These are phyloP conservation scores for Candida saitoana DNA, from an alignment of 805 yeast species.

Conservation along the genomic window DNA sequence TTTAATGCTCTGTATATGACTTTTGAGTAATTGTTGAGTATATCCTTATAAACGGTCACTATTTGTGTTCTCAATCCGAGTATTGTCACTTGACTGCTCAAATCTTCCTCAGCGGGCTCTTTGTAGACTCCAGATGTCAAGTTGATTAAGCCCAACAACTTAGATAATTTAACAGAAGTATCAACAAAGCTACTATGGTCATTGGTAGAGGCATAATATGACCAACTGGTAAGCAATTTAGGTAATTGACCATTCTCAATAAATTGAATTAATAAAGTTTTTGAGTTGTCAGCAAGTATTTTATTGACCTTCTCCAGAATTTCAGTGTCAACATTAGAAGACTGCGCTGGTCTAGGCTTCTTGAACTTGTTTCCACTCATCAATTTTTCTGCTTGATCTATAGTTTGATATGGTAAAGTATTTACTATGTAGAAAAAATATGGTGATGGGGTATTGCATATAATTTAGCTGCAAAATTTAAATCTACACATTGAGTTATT, in stretches of 20 bases:
- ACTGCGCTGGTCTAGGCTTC: slow-evolving; percentile 6
- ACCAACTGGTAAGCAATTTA: slow-evolving; percentile 38
- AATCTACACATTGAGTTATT: background rate
- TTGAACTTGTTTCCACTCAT: slow-evolving; percentile 9
- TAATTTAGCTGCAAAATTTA: slow-evolving; percentile 4
- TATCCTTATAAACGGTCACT: slow-evolving; percentile 42
- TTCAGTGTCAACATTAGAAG: slow-evolving; percentile 12
- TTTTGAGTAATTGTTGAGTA: slow-evolving; percentile 55
- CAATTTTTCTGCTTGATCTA: background rate
- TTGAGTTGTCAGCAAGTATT: slow-evolving; percentile 4
- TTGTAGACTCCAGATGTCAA: background rate
- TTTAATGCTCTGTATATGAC: slow-evolving; percentile 65
- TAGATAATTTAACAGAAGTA: slow-evolving; percentile 39
- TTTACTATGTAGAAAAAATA: background rate
- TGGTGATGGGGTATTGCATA: slow-evolving; percentile 4
- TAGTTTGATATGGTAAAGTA: background rate
- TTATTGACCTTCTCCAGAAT: slow-evolving; percentile 10
- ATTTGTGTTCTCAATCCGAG: slow-evolving; percentile 18
- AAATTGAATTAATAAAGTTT: slow-evolving; percentile 18
- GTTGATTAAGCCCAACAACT: slow-evolving; percentile 16
- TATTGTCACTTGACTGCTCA: slow-evolving; percentile 8
- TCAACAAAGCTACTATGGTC: slow-evolving; percentile 50
- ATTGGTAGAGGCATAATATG: slow-evolving; percentile 41
- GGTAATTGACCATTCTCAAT: slow-evolving; percentile 24
- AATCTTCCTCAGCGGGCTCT: background rate